Conservation (phyloP, 176 grass and related monocot species). For the Oryza meridionalis region DNA sequence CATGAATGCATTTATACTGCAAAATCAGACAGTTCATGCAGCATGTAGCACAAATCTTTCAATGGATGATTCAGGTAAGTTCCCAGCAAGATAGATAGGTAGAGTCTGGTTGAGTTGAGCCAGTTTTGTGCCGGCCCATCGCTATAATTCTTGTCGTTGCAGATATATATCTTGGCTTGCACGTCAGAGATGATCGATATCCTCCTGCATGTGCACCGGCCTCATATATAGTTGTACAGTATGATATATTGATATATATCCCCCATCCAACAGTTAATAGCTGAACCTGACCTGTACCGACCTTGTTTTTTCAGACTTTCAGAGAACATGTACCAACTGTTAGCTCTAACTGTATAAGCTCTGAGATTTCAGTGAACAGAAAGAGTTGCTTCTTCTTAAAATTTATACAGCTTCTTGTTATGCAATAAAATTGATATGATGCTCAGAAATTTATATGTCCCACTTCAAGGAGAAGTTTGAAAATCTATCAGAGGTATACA, state of each 20-base stretch:
- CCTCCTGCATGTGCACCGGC: no score
- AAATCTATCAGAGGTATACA: constrained; percentile 66
- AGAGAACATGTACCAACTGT: no score
- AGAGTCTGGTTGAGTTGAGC: not conserved
- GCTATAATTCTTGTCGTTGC: not conserved
- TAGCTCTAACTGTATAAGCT: not conserved
- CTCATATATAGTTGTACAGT: no score
- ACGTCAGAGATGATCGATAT: no score
- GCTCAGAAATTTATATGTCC: no score
- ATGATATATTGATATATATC: no score
- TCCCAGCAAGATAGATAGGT: no score
- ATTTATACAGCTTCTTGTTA: not conserved
- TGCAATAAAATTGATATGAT: no score
- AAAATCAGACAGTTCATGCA: not conserved
- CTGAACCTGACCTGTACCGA: not conserved
- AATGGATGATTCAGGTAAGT: not conserved
- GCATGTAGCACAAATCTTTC: not conserved
- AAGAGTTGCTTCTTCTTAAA: no score
- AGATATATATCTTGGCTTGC: constrained; percentile 35
- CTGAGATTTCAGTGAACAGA: not conserved
- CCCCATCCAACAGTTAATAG: not conserved
- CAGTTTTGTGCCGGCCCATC: not conserved
- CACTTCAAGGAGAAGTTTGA: constrained; percentile 68
- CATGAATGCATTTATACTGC: not conserved
- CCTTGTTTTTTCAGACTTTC: not conserved